Conservation (phyloP, 768 basidiomycete species). For the Rhodotorula toruloides region DNA sequence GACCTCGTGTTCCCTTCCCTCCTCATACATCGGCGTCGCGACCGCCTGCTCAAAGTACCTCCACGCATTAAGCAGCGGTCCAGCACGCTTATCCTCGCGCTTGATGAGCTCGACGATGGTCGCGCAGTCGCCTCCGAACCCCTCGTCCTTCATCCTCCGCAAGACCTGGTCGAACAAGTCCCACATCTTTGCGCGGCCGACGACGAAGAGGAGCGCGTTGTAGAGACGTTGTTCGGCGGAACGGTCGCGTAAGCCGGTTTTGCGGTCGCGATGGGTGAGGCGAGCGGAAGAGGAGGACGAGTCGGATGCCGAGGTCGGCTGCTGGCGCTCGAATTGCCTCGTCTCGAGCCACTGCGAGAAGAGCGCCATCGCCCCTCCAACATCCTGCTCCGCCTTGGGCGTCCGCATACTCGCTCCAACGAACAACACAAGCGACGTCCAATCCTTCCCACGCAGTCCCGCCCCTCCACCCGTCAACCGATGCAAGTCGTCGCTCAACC, state of each 20-base stretch:
- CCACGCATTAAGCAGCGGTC: neutral
- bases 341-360: constrained; percentile 12
- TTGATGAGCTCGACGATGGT: constrained; percentile 4
- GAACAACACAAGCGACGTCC: constrained; percentile 23
- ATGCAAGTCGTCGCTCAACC: constrained; percentile 43
- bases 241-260: too few relatives aligned
- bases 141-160: constrained; percentile 2
- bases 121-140: neutral
- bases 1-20: neutral
- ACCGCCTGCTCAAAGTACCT: neutral
- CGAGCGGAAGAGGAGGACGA: too few relatives aligned
- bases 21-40: neutral
- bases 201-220: constrained; percentile 25
- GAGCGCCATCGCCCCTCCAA: constrained; percentile 7
- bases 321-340: neutral
- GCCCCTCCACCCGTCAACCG: constrained; percentile 43
- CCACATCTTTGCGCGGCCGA: constrained; percentile 1
- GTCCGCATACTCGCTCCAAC: constrained; percentile 13
- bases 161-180: constrained; percentile 27
- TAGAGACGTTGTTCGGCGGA: neutral
- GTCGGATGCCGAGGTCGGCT: neutral
- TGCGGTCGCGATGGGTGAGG: too few relatives aligned
- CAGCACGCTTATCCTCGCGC: constrained; percentile 2
- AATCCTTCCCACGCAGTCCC: constrained; percentile 35
- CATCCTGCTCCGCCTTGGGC: constrained; percentile 8